Base-by-base conservation (phyloP, 108 stramenopile genomes). In the Cyclotella cryptica region DNA sequence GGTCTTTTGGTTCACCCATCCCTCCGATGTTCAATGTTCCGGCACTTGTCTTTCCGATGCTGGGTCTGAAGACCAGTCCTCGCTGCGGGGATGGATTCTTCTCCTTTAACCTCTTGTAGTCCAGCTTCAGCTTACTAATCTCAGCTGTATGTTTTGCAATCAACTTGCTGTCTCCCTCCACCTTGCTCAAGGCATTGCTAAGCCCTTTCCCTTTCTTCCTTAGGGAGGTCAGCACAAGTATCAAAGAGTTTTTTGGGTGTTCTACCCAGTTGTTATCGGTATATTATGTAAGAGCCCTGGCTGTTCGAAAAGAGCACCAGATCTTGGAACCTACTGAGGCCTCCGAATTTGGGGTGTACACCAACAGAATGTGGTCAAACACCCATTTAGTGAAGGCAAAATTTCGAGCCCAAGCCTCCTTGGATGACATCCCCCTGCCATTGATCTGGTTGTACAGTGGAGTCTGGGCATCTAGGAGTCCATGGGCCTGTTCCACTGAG, bases 191-290 rank as follows among this genome's bases (percentile, higher is more conserved):
- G 2, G 35, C 35, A 35, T 35, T 35, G 2, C 4, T 35, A 2
- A 49, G 13, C 5, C 28, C 30, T 18, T 53, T 27, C 3, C 67
- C 49, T 27, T 68, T 49, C 49, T 46, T 44, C 27, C 45, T 1
- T 49, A 68, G 51, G 17, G 67, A 51, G 5, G 67, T 68, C 13
- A 51, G 67, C 2, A 49, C 67, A 35, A 52, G 67, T 39, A 30
- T 68, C 28, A 49, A 68, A 8, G 67, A 52, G 3, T 22, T 46
- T 35, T 68, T 52, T 10, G 67, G 67, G 18, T 53, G 29, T 21
- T 68, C 49, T 11, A 52, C 27, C 30, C 43, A 68, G 10, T 24
- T 49, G 15, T 52, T 8, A 9, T 17, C 10, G 1, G 9, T 29
- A 26, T 68, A 68, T 13, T 52, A 47, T 18, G 35, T 46, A 1